Evolutionary conservation across 169 alveolate genomes (phyloP), one percentile per base, ranked within the genome.

Genomic region (Theileria sp.): DNA sequence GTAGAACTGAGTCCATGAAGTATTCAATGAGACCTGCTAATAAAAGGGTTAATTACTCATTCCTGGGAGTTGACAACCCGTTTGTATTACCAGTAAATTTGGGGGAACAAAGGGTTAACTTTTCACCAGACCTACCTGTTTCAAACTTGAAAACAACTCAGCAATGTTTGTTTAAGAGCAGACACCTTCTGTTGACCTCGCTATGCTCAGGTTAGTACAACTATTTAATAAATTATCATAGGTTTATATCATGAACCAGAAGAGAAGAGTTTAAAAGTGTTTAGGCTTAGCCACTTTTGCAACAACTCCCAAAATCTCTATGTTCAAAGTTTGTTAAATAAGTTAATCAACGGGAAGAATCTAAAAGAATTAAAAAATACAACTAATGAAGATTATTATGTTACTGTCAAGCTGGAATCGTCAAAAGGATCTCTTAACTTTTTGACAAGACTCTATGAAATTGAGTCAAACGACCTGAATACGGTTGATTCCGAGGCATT

Each of bases 11-110:
- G 44, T 76, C 70, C 0, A 15, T 38, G 3, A 76, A 76, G 49
- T 83, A 68, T 28, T 38, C 78, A 15, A 21, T 66, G 61, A 70
- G 80, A 9, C 89, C 89, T 13, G 86, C 82, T 0, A 73, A 49
- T 65, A 83, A 78, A 44, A 79, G 89, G 21, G 80, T 79, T 15
- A 83, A 83, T 44, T 83, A 83, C 58, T 49, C 68, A 9, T 69
- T 76, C 28, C 68, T 83, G 69, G 89, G 89, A 17, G 78, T 77
- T 0, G 87, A 83, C 50, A 54, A 66, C 51, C 80, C 89, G 0
- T 83, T 77, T 54, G 36, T 28, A 10, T 19, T 83, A 32, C 82
- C 86, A 19, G 67, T 21, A 26, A 73, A 71, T 49, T 64, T 64
- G 72, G 38, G 26, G 38, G 72, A 64, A 3, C 72, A 64, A 68